A percentile compares a stretch with the other conserved stretches of the same genome.
Conservation (phyloP, 257 asterid species). For the Nicotiana knightiana region DNA sequence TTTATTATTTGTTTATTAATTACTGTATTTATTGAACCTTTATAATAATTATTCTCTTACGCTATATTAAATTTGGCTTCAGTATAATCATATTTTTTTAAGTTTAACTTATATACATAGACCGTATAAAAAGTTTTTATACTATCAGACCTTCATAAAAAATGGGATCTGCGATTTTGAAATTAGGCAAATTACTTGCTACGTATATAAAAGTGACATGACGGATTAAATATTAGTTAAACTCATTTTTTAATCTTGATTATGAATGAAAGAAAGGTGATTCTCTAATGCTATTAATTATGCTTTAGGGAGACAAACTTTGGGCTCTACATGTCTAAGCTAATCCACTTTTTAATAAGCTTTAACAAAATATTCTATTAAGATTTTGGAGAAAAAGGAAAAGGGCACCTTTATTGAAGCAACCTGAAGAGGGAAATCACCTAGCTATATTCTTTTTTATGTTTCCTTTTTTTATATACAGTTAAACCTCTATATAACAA, state of each 20-base stretch:
- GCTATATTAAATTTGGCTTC: not conserved
- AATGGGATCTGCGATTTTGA: too few species aligned
- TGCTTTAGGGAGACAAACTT: constrained; percentile 8
- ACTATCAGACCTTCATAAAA: too few species aligned
- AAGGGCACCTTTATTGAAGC: not conserved
- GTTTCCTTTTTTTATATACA: not conserved
- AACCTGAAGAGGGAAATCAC: not conserved
- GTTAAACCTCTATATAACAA: too few species aligned
- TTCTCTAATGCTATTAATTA: not conserved
- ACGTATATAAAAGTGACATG: too few species aligned
- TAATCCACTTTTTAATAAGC: constrained; percentile 9
- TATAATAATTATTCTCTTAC: not conserved
- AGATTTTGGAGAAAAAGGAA: constrained; percentile 7
- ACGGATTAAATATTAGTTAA: too few species aligned
- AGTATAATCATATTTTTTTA: not conserved
- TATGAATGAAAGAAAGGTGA: constrained; percentile 3
- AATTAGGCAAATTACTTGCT: too few species aligned
- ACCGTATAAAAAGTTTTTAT: too few species aligned
- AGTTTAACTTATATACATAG: too few species aligned
- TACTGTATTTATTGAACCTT: constrained; percentile 4
- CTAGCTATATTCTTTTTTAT: not conserved
- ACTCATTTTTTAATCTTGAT: not conserved
- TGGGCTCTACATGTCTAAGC: constrained; percentile 11
- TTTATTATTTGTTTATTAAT: not conserved
- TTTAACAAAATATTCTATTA: constrained; percentile 2